Evolutionary conservation across 495 filamentous ascomycete species (phyloP).

Genomic region (Hypoxylon intermedium): DNA sequence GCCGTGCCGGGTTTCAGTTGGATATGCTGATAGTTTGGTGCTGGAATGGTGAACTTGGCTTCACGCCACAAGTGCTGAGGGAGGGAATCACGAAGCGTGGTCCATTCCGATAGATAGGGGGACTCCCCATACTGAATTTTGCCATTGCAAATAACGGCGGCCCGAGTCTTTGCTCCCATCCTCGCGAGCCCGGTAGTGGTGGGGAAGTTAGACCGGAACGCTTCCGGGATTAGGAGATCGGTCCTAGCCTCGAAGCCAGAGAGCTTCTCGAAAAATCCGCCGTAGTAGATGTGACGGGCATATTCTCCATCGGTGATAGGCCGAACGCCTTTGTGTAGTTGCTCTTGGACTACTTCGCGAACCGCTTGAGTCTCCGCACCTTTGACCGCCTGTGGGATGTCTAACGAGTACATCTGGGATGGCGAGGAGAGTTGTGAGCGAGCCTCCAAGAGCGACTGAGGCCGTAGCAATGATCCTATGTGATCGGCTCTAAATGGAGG

Average conservation of each 20-base stretch:
- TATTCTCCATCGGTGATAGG: conserved; percentile 80
- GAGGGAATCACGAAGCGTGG: conserved; percentile 66
- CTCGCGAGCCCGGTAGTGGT: conserved; percentile 46
- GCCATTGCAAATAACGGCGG: conserved; percentile 73
- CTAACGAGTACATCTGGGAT: conserved; percentile 52
- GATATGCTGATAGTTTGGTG: conserved; percentile 74
- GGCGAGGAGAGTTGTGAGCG: conserved; percentile 48
- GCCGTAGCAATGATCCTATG: conserved; percentile 79
- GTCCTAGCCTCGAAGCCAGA: conserved; percentile 52
- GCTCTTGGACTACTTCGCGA: conserved; percentile 66
- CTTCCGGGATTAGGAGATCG: conserved; percentile 50
- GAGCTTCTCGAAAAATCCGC: conserved; percentile 77
- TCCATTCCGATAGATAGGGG: conserved; percentile 73
- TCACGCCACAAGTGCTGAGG: conserved; percentile 65
- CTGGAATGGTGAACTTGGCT: conserved; percentile 74
- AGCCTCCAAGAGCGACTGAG: conserved; percentile 67
- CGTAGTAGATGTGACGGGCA: conserved; percentile 67
- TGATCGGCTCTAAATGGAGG: conserved; percentile 85
- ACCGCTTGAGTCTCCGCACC: conserved; percentile 70
- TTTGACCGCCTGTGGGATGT: conserved; percentile 51
- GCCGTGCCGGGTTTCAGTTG: conserved; percentile 72
- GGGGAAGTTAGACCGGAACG: conserved; percentile 41
- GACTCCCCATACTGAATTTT: conserved; percentile 73
- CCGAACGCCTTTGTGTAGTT: conserved; percentile 69
- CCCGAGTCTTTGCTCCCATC: conserved; percentile 62